Base-by-base conservation (phyloP, 257 asterid genomes). In the Ocimum tenuiflorum region DNA sequence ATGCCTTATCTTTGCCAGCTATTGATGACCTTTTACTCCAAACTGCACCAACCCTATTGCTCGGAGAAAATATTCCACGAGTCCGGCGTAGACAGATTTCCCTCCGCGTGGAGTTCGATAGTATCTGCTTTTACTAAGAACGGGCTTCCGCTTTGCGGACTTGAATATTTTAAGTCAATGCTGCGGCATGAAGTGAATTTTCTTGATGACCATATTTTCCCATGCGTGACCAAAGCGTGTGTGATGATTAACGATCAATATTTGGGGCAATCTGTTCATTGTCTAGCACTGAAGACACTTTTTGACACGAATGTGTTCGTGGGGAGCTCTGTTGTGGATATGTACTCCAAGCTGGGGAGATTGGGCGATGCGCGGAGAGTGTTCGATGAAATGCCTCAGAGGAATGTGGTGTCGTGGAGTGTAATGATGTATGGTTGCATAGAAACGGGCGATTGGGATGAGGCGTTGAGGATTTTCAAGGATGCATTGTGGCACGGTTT, bases 391-490 rank as follows among this genome's bases (percentile, higher is more conserved):
- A 88, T 91, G 96, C 96, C 97, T 0, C 81, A 78, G 5, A 83
- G 75, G 60, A 91, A 91, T 77, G 91, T 88, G 52, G 97, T 91
- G 54, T 81, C 96, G 4, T 91, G 96, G 97, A 88, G 85, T 70
- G 91, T 90, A 51, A 86, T 91, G 94, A 88, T 88, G 54, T 78
- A 82, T 42, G 95, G 96, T 49, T 91, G 86, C 61, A 81, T 88
- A 7, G 88, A 84, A 60, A 62, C 75, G 77, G 96, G 91, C 15
- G 83, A 85, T 66, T 85, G 75, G 11, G 81, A 80, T 9, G 90
- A 85, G 75, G 96, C 91, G 49, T 70, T 89, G 76, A 48, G 45
- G 62, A 85, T 91, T 39, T 88, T 91, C 36, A 88, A 84, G 80
- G 69, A 19, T 47, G 96, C 96, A 1, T 67, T 88, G 60, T 67